These are phyloP conservation scores for Raphanus raphanistrum DNA, from an alignment of 345 rosid genomes.

Conservation along the genomic window DNA sequence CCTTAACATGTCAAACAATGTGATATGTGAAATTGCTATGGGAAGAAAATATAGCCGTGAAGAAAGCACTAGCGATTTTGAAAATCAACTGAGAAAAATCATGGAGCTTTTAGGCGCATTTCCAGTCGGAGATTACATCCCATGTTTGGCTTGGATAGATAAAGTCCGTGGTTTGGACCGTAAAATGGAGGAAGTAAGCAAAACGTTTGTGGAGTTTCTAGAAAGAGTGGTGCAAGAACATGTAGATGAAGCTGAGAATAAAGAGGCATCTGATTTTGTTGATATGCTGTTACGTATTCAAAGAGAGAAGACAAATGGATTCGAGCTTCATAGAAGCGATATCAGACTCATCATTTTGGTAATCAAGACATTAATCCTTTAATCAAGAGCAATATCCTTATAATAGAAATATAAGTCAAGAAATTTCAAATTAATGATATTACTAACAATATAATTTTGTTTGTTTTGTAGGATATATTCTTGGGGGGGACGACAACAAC, in stretches of 20 bases:
- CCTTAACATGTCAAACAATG: conserved; percentile 37
- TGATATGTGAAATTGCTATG: conserved; percentile 48
- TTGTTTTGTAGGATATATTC: neutral
- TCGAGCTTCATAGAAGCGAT: neutral
- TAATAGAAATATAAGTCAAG: neutral
- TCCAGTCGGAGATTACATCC: neutral
- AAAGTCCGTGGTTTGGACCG: neutral
- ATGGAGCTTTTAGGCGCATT: conserved; percentile 33
- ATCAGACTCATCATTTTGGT: conserved; percentile 3
- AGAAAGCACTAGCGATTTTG: conserved; percentile 36
- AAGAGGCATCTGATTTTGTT: neutral
- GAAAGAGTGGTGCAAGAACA: neutral
- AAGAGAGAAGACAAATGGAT: neutral
- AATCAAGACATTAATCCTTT: neutral
- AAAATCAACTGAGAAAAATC: conserved; percentile 32
- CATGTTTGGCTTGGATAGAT: neutral
- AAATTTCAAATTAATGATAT: neutral
- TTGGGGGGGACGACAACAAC: neutral
- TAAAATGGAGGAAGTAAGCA: neutral
- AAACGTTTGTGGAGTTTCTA: neutral
- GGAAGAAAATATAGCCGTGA: conserved; percentile 54
- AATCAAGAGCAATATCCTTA: neutral
- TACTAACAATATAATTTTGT: too few relatives aligned
- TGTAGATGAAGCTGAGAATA: neutral
- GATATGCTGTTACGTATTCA: neutral